These are phyloP conservation scores for Fusarium haematococcum DNA, from an alignment of 2,329 filamentous ascomycete species.

Conservation along the genomic window DNA sequence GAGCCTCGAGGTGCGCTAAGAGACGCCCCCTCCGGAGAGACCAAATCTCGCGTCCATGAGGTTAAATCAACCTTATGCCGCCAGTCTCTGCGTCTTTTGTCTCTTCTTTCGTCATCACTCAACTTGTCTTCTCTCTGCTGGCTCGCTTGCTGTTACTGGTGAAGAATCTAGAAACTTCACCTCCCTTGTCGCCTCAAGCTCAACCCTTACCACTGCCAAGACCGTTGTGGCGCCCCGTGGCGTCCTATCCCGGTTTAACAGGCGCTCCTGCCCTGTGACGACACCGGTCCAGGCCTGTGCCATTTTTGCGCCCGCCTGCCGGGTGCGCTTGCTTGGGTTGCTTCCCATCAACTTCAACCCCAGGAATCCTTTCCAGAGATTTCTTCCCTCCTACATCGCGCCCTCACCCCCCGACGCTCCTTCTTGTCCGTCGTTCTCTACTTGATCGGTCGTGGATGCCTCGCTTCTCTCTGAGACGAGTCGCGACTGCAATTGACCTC, in stretches of 20 bases:
- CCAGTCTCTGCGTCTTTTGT: not conserved
- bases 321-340: not conserved
- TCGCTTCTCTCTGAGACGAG: constrained; percentile 15
- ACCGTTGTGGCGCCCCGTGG: constrained; percentile 38
- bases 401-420: not conserved
- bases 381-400: constrained; percentile 4
- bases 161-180: not conserved
- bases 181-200: not conserved
- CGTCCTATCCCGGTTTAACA: constrained; percentile 29
- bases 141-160: not conserved
- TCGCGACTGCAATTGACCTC: constrained; percentile 36
- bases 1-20: constrained; percentile 21
- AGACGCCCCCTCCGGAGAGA: constrained; percentile 10
- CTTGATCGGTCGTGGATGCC: constrained; percentile 11
- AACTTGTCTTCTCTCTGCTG: not conserved
- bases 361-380: not conserved
- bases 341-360: constrained; percentile 13
- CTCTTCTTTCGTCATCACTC: not conserved
- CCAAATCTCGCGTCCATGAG: constrained; percentile 29
- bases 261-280: constrained; percentile 43
- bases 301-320: constrained; percentile 32
- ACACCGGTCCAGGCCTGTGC: constrained; percentile 41
- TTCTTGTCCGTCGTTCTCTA: constrained; percentile 6
- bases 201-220: constrained; percentile 21
- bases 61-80: constrained; percentile 23